Evolutionary conservation across 352 stramenopile genomes (phyloP).

Genomic region (Aphanomyces euteiches): DNA sequence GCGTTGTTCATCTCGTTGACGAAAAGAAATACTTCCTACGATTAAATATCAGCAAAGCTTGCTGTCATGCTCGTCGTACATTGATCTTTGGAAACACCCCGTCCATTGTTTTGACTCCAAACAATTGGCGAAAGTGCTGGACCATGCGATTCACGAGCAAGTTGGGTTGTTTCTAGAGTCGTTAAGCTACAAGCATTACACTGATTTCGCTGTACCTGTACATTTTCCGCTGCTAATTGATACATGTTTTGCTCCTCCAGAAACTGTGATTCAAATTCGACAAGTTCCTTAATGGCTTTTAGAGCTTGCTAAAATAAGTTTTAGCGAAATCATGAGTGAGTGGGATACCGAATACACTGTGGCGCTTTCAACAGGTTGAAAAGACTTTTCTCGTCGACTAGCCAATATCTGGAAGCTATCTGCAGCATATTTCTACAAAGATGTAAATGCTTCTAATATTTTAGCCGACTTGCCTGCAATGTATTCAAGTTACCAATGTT

Average conservation of each 20-base stretch:
- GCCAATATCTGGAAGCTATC: neutral
- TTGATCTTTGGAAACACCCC: slow-evolving; percentile 90
- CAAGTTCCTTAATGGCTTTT: slow-evolving; percentile 67
- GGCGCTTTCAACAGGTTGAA: neutral
- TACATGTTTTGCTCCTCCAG: slow-evolving; percentile 79
- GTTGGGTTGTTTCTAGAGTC: slow-evolving; percentile 55
- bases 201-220: slow-evolving; percentile 49
- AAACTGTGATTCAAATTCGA: slow-evolving; percentile 81
- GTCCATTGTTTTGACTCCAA: slow-evolving; percentile 79
- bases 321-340: no score
- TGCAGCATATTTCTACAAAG: neutral
- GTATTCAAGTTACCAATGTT: slow-evolving; percentile 53
- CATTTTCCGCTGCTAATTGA: slow-evolving; percentile 61
- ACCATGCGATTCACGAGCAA: slow-evolving; percentile 85
- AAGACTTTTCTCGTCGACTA: neutral
- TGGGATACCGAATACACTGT: neutral
- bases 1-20: slow-evolving; percentile 87
- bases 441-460: neutral
- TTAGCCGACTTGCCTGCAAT: slow-evolving; percentile 41
- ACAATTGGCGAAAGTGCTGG: slow-evolving; percentile 83
- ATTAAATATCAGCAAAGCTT: neutral
- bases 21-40: slow-evolving; percentile 77
- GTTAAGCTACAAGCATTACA: neutral
- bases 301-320: slow-evolving; percentile 49
- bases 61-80: slow-evolving; percentile 32